A percentile compares a stretch with the other conserved stretches of the same genome.
These are phyloP conservation scores for Vicia villosa DNA, from an alignment of 306 rosid species.

Conservation along the genomic window DNA sequence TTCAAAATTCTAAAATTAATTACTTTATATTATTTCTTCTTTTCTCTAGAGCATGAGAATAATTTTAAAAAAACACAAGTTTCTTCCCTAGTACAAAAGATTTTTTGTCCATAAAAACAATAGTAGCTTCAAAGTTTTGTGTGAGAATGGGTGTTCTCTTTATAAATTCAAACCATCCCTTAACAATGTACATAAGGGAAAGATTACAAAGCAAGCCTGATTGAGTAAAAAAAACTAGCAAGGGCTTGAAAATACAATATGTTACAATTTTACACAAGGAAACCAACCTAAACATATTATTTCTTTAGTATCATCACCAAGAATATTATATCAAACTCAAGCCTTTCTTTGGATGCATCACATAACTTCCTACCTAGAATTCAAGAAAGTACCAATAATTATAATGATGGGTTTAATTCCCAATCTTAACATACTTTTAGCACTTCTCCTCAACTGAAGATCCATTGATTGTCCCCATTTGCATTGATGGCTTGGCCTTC, in stretches of 20 bases:
- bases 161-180: slow-evolving; percentile 9
- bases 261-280: slow-evolving; percentile 32
- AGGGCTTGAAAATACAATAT: slow-evolving; percentile 25
- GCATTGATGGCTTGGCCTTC: slow-evolving; percentile 46
- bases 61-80: neutral
- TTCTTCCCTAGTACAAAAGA: neutral
- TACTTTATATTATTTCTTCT: no score
- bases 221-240: slow-evolving; percentile 8
- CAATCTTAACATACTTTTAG: slow-evolving; percentile 31
- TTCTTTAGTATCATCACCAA: slow-evolving; percentile 2
- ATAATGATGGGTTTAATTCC: neutral
- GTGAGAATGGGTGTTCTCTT: neutral
- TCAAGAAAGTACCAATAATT: slow-evolving; percentile 1
- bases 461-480: slow-evolving; percentile 46
- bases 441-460: slow-evolving; percentile 51
- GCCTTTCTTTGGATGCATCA: slow-evolving; percentile 21
- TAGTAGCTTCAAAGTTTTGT: neutral
- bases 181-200: slow-evolving; percentile 7
- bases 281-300: slow-evolving; percentile 34
- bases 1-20: no score
- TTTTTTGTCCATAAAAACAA: neutral
- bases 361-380: slow-evolving; percentile 21
- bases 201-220: slow-evolving; percentile 21
- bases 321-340: slow-evolving; percentile 15
- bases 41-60: no score